Evolutionary conservation across 2,329 filamentous ascomycete genomes (phyloP).

Genomic region (Pseudogymnoascus sp.): DNA sequence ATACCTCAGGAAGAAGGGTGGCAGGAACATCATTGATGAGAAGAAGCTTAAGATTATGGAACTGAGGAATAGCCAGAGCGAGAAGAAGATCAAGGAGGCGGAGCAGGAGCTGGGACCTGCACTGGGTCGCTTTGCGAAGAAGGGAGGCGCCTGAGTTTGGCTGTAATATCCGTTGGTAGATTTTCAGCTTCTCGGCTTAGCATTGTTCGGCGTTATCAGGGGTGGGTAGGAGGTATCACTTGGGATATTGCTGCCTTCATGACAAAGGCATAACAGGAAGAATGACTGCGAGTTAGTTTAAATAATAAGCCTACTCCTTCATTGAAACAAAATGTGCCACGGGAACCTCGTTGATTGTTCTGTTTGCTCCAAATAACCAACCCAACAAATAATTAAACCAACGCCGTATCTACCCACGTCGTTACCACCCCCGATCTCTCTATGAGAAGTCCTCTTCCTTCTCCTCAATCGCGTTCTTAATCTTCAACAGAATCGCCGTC

Average conservation of each 20-base stretch:
- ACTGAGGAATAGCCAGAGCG: slow-evolving; percentile 59
- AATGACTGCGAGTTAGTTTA: slow-evolving; percentile 7
- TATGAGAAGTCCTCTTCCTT: slow-evolving; percentile 60
- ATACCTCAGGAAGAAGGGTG: slow-evolving; percentile 83
- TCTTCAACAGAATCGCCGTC: slow-evolving; percentile 70
- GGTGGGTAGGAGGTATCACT: not conserved
- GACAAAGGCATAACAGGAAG: slow-evolving; percentile 2
- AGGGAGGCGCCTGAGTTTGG: slow-evolving; percentile 29
- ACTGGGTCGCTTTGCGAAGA: slow-evolving; percentile 74
- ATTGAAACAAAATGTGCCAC: not conserved
- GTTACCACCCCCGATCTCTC: slow-evolving; percentile 25
- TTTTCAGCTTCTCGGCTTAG: slow-evolving; percentile 2
- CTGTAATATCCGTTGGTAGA: not conserved
- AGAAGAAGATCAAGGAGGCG: slow-evolving; percentile 57
- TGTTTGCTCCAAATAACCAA: slow-evolving; percentile 22
- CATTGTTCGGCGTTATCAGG: slow-evolving; percentile 5
- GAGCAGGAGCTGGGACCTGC: slow-evolving; percentile 75
- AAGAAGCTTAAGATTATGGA: slow-evolving; percentile 81
- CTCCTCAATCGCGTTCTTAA: slow-evolving; percentile 77
- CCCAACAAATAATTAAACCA: slow-evolving; percentile 17
- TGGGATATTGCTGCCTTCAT: not conserved
- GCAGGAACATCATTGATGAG: slow-evolving; percentile 93
- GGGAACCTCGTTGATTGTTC: slow-evolving; percentile 4
- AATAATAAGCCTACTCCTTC: slow-evolving; percentile 6
- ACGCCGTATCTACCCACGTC: slow-evolving; percentile 1